These are phyloP conservation scores for apple (Malus domestica) DNA, from an alignment of 306 rosid genomes.

Conservation along the genomic window ASM211411v1 NC_041790.1:26581501-26582000, in stretches of 20 bases:
- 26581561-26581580: neutral
- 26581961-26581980: neutral
- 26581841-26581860: neutral
- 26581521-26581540: neutral
- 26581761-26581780: neutral
- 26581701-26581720: neutral
- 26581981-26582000: neutral
- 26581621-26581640: neutral
- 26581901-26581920: neutral
- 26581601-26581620: neutral
- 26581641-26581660: neutral
- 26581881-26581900: neutral
- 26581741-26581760: neutral
- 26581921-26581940: neutral
- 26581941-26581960: neutral
- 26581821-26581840: neutral
- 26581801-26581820: neutral
- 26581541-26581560: neutral
- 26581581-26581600: neutral
- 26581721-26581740: too few species aligned
- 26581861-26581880: neutral
- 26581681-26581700: neutral
- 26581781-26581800: neutral
- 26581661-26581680: neutral
- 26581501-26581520: neutral